Evolutionary conservation across 2,329 filamentous ascomycete species (phyloP), one percentile per base, ranked within the genome.

Genomic region (Colletotrichum lentis): DNA sequence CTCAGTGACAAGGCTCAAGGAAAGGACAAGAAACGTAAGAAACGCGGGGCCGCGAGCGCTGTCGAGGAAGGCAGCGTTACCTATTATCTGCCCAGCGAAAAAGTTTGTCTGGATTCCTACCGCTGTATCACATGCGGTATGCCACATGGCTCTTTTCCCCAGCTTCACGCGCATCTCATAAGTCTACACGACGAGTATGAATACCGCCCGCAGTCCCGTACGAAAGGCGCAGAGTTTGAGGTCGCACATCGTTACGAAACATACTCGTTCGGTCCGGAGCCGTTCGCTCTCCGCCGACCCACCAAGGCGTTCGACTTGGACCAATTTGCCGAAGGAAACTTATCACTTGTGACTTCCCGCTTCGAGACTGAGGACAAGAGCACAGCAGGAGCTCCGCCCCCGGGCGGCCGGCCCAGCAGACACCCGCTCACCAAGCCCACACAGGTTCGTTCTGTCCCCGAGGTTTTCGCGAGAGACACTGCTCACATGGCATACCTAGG

Each of bases 1-100:
- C 77, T 89, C 18, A 88, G 84, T 74, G 85, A 86, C 71, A 84
- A 85, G 71, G 85, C 85, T 6, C 81, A 86, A 59, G 85, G 86
- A 4, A 85, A 81, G 71, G 82, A 84, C 50, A 81, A 80, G 69
- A 84, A 82, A 70, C 80, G 80, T n/a, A 78, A 79, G 62, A 77
- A 77, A 63, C 75, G 72, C 71, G 76, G 49, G 8, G 49, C 53
- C 14, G 69, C 69, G 64, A 73, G 63, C 68, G 72, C 69, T 27
- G 66, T 69, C 44, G 77, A 76, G 63, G 81, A 81, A 71, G 82
- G 79, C 72, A 79, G 74, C 69, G 81, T 87, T 61, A 80, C 77
- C 53, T 88, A 82, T 73, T 75, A 78, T 54, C 74, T 82, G 49
- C 82, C 80, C 24, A 77, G 77, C 53, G 79, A 85, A 70, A 77